A percentile compares a stretch with the other conserved stretches of the same genome.
Conservation (phyloP, 2,329 filamentous ascomycete genomes). For the Curvularia verruculosa region DNA sequence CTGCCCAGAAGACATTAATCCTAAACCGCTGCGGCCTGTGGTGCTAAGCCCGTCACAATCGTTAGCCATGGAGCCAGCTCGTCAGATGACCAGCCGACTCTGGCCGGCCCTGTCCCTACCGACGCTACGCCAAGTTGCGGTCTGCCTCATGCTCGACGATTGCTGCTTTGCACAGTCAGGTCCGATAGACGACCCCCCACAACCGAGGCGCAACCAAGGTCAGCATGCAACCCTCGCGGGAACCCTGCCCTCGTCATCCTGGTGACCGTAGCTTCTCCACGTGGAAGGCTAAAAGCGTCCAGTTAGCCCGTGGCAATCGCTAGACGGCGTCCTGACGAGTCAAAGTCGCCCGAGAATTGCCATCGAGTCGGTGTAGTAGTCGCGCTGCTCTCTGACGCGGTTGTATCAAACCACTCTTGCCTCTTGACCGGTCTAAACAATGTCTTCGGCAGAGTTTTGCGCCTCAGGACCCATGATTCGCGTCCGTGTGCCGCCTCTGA, state of each 20-base stretch:
- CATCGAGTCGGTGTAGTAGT: slow-evolving; percentile 29
- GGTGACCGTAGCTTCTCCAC: slow-evolving; percentile 19
- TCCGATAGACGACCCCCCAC: slow-evolving; percentile 22
- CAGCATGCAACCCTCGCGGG: slow-evolving; percentile 17
- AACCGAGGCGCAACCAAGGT: slow-evolving; percentile 20
- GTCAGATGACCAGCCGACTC: slow-evolving; percentile 26
- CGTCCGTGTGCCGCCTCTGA: slow-evolving; percentile 2
- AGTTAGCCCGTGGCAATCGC: slow-evolving; percentile 4
- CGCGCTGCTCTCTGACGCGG: slow-evolving; percentile 23
- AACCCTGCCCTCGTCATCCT: slow-evolving; percentile 15
- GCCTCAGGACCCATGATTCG: slow-evolving; percentile 7
- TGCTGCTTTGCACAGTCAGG: slow-evolving; percentile 9
- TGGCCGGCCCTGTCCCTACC: slow-evolving; percentile 24
- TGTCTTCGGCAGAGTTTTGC: slow-evolving; percentile 5
- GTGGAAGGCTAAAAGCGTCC: slow-evolving; percentile 25
- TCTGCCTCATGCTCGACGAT: slow-evolving; percentile 24
- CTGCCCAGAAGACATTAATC: slow-evolving; percentile 23
- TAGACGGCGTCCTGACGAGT: slow-evolving; percentile 16
- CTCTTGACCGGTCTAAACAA: slow-evolving; percentile 10
- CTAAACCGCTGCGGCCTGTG: slow-evolving; percentile 19
- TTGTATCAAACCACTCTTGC: slow-evolving; percentile 5
- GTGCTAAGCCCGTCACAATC: slow-evolving; percentile 15
- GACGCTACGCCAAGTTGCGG: slow-evolving; percentile 29
- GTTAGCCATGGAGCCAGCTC: slow-evolving; percentile 12
- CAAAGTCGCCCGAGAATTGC: slow-evolving; percentile 18